Percentiles rank a stretch among this genome's conserved stretches.
Evolutionary conservation across 163 green algal genomes (phyloP).

Genomic region (Scenedesmus sp.): DNA sequence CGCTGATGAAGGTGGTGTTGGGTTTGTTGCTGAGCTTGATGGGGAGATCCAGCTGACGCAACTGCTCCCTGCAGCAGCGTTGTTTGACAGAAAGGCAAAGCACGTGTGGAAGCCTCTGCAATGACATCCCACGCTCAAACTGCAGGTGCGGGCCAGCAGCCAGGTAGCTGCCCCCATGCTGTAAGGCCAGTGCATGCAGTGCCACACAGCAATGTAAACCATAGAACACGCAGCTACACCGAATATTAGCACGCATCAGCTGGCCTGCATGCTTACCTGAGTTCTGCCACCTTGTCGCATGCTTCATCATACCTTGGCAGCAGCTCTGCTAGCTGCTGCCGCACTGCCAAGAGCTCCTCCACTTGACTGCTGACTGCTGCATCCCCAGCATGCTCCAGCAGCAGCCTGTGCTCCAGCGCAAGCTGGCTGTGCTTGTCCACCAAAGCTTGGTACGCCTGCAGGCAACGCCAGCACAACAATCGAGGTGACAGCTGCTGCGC

Average conservation of each 20-base stretch:
- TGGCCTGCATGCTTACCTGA: constrained; percentile 51
- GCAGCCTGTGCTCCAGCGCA: constrained; percentile 60
- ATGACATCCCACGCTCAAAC: too few relatives aligned
- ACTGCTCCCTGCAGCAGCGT: constrained; percentile 43
- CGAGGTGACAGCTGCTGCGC: neutral
- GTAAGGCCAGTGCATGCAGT: too few relatives aligned
- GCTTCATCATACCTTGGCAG: constrained; percentile 60
- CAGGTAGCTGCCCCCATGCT: too few relatives aligned
- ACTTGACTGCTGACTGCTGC: constrained; percentile 37
- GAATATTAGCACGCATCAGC: too few relatives aligned
- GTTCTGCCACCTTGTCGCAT: constrained; percentile 49
- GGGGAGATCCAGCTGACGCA: constrained; percentile 56
- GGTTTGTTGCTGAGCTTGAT: constrained; percentile 20
- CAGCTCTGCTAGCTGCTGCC: constrained; percentile 61
- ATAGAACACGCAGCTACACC: neutral
- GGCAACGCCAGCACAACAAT: neutral
- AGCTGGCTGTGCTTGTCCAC: constrained; percentile 68
- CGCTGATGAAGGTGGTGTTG: constrained; percentile 4
- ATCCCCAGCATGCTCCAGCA: constrained; percentile 69
- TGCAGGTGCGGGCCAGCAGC: too few relatives aligned
- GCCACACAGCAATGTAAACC: too few relatives aligned
- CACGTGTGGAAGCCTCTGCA: too few relatives aligned
- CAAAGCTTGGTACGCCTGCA: constrained; percentile 71
- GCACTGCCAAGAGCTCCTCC: constrained; percentile 66
- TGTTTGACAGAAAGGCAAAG: neutral